Evolutionary conservation across 805 yeast genomes (phyloP).

Genomic region (Monosporozyma aquatica): DNA sequence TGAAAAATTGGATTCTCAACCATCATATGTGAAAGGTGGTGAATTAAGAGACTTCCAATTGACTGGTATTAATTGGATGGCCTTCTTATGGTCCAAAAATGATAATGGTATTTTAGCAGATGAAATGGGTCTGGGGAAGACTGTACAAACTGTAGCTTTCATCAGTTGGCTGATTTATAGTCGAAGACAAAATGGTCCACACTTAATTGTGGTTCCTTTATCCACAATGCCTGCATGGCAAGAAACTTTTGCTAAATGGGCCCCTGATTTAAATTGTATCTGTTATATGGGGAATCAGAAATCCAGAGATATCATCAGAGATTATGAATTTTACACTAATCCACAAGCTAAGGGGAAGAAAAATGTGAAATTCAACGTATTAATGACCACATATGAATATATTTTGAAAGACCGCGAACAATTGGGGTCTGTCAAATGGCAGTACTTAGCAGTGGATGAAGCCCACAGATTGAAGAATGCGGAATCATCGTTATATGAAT

Average conservation of each 20-base stretch:
- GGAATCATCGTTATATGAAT: constrained; percentile 86
- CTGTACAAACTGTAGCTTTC: constrained; percentile 93
- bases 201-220: constrained; percentile 88
- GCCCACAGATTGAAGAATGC: constrained; percentile 95
- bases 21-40: constrained; percentile 81
- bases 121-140: constrained; percentile 98
- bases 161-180: constrained; percentile 93
- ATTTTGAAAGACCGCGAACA: constrained; percentile 80
- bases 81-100: constrained; percentile 93
- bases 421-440: constrained; percentile 84
- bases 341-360: constrained; percentile 36
- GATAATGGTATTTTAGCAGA: constrained; percentile 97
- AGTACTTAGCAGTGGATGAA: constrained; percentile 94
- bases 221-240: constrained; percentile 99
- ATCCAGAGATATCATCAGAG: constrained; percentile 74
- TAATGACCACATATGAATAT: constrained; percentile 92
- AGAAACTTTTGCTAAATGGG: constrained; percentile 95
- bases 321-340: constrained; percentile 71
- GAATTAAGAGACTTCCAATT: constrained; percentile 93
- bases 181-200: constrained; percentile 96
- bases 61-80: constrained; percentile 99
- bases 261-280: constrained; percentile 90
- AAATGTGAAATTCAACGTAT: constrained; percentile 83
- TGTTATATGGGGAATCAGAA: constrained; percentile 88
- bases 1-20: constrained; percentile 80